Conservation (phyloP, 495 filamentous ascomycete species). For the Podospora didyma region DNA sequence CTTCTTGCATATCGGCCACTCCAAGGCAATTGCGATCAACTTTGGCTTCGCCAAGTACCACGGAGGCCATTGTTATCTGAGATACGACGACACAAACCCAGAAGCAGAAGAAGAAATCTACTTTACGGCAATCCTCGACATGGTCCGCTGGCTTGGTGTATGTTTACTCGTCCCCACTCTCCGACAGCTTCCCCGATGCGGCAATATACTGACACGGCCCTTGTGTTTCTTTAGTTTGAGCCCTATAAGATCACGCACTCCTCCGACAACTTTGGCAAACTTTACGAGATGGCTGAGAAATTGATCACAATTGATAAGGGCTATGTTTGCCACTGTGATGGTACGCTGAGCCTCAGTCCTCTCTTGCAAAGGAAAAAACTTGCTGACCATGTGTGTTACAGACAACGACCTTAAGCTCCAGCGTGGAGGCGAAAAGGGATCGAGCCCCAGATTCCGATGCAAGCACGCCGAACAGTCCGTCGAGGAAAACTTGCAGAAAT, state of each 20-base stretch:
- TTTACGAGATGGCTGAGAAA: constrained; percentile 87
- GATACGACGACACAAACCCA: constrained; percentile 83
- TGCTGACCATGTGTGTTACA: neutral
- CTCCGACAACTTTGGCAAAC: constrained; percentile 75
- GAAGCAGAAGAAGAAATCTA: constrained; percentile 77
- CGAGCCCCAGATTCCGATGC: constrained; percentile 70
- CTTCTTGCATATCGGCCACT: constrained; percentile 76
- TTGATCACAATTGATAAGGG: constrained; percentile 71
- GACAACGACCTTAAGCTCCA: constrained; percentile 76
- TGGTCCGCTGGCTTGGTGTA: constrained; percentile 79
- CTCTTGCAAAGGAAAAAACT: neutral
- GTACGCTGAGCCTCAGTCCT: constrained; percentile 1
- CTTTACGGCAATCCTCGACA: constrained; percentile 73
- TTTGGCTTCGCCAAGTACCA: constrained; percentile 91
- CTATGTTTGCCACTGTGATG: constrained; percentile 59
- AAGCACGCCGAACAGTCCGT: constrained; percentile 67
- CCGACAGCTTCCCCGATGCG: too few relatives aligned
- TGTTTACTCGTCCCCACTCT: too few relatives aligned
- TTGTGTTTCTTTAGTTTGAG: too few relatives aligned
- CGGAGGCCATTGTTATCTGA: constrained; percentile 64
- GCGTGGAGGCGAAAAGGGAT: constrained; percentile 69
- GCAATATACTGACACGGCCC: too few relatives aligned
- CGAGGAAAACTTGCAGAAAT: constrained; percentile 75
- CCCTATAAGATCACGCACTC: constrained; percentile 74
- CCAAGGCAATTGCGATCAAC: constrained; percentile 95